phyloP scores from a whole-genome alignment of 257 asterid species.

The Petunia axillaris region DNA sequence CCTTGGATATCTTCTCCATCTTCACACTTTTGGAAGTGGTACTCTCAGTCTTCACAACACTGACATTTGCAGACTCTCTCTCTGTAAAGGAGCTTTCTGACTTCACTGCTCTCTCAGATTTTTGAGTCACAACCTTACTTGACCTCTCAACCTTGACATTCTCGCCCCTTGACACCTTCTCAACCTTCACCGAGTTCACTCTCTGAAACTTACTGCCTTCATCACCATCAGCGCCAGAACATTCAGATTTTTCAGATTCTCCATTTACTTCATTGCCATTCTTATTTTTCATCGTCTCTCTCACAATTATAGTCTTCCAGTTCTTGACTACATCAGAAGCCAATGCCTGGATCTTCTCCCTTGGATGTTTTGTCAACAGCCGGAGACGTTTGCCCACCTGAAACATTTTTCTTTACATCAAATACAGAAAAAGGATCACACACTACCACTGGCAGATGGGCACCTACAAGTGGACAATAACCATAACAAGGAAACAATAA shows the following conservation, averaged over 20 bases:
- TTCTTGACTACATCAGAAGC: slow-evolving; percentile 82
- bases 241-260: slow-evolving; percentile 40
- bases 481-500: neutral
- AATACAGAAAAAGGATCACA: neutral
- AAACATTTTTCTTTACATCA: slow-evolving; percentile 2
- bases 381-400: slow-evolving; percentile 94
- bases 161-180: slow-evolving; percentile 21
- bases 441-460: neutral
- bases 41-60: slow-evolving; percentile 34
- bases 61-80: slow-evolving; percentile 38
- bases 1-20: slow-evolving; percentile 46
- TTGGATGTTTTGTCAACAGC: slow-evolving; percentile 83
- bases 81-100: slow-evolving; percentile 42
- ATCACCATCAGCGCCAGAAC: slow-evolving; percentile 40
- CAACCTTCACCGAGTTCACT: slow-evolving; percentile 44
- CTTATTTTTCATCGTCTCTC: slow-evolving; percentile 68
- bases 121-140: slow-evolving; percentile 27
- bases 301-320: slow-evolving; percentile 76
- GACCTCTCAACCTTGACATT: slow-evolving; percentile 47
- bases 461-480: neutral
- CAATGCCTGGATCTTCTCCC: slow-evolving; percentile 67
- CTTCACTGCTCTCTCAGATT: slow-evolving; percentile 39
- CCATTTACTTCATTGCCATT: slow-evolving; percentile 45
- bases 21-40: slow-evolving; percentile 35
- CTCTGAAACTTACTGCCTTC: slow-evolving; percentile 49